These are phyloP conservation scores for Trametes pubescens DNA, from an alignment of 1,284 basidiomycete genomes.

Conservation along the genomic window DNA sequence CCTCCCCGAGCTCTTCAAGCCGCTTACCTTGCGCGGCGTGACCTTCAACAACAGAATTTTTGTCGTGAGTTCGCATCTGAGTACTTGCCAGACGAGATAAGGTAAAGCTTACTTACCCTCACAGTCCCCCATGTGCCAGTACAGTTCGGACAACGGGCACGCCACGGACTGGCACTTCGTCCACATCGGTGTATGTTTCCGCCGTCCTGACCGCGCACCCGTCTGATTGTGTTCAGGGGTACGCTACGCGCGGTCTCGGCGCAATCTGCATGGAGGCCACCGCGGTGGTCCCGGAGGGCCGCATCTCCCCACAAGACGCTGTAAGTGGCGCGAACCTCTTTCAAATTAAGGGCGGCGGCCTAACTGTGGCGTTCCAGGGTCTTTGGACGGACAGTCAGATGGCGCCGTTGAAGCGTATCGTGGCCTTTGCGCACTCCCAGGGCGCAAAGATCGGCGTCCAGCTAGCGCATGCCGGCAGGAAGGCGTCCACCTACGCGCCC, in stretches of 20 bases:
- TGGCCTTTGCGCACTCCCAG: constrained; percentile 80
- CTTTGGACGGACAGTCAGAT: constrained; percentile 84
- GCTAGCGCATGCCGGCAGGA: constrained; percentile 83
- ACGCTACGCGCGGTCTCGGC: constrained; percentile 66
- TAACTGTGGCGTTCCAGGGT: constrained; percentile 48
- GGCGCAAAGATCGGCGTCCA: constrained; percentile 80
- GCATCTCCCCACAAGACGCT: constrained; percentile 57
- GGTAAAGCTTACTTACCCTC: background rate
- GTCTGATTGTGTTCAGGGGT: constrained; percentile 48
- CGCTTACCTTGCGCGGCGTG: constrained; percentile 67
- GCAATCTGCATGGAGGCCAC: constrained; percentile 70
- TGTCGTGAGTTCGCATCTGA: constrained; percentile 45
- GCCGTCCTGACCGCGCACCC: background rate
- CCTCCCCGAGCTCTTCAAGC: constrained; percentile 71
- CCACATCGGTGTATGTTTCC: constrained; percentile 58
- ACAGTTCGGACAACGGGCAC: constrained; percentile 76
- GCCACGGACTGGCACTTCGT: constrained; percentile 84
- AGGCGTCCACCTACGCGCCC: constrained; percentile 66
- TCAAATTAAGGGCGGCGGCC: background rate
- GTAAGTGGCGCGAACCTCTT: constrained; percentile 28
- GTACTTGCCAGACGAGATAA: background rate
- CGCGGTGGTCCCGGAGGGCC: constrained; percentile 67
- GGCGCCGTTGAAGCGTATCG: constrained; percentile 70
- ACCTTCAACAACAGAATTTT: constrained; percentile 80
- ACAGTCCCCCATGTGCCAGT: constrained; percentile 83